Evolutionary conservation across 2,329 filamentous ascomycete genomes (phyloP), one percentile per base, ranked within the genome.

Genomic region (Colletotrichum noveboracense): DNA sequence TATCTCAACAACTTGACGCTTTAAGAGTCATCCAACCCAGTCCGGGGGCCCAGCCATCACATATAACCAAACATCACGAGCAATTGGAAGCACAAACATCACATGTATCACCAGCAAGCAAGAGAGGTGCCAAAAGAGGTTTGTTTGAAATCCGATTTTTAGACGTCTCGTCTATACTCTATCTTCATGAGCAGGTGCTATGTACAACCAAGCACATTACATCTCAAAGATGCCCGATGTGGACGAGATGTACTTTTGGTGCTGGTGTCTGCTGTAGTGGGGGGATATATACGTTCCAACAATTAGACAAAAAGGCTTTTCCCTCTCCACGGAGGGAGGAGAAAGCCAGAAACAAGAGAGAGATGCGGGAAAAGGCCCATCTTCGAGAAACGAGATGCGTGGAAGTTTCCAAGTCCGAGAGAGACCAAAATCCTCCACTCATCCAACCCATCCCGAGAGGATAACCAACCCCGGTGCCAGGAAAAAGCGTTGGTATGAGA

Each of bases 281-380:
- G 48, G 32, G 43, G 32, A 73, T 75, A 75, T 75, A 75, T 75
- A 75, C 73, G 64, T 75, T 64, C 73, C 73, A 75, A 75, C 70
- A 75, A 61, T 75, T 75, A 72, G 32, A 75, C 70, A 73, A 64
- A 61, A 61, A 52, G 28, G 13, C 68, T 18, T 8, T 14, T 48
- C 18, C 43, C 43, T 48, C n/a, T 48, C 43, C 43, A 48, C 43
- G 43, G 7, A 48, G 43, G 9, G 24, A 56, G 26, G n/a, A 34
- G 28, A 26, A 55, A 66, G 24, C 18, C 13, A 10, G 18, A 70
- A 34, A 62, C 58, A 61, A 61, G 28, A 75, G 38, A 67, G 26
- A 75, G 16, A 48, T 16, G 56, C 55, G 38, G 34, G 12, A 5
- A 13, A 18, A 13, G 28, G n/a, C 58, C 14, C 18, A 21, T 28